Evolutionary conservation across 495 filamentous ascomycete species (phyloP), one percentile per base, ranked within the genome.

Genomic region (Xylona heveae): DNA sequence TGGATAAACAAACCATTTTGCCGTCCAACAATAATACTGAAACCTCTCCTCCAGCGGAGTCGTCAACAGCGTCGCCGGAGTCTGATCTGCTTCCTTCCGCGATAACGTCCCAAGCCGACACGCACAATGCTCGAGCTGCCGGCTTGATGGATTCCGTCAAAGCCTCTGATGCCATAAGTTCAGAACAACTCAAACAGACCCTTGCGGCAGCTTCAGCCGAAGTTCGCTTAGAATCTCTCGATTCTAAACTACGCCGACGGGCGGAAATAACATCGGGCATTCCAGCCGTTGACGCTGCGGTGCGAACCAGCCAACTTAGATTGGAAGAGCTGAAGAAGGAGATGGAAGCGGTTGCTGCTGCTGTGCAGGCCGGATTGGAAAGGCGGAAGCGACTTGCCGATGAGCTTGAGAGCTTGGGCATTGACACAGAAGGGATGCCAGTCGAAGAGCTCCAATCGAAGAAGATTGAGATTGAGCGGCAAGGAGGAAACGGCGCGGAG

Each of bases 191-290:
- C n/a, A n/a, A n/a, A n/a, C n/a, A n/a, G n/a, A n/a, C n/a, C n/a
- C n/a, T n/a, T n/a, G n/a, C n/a, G n/a, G n/a, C n/a, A n/a, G n/a
- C n/a, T n/a, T n/a, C n/a, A n/a, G n/a, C n/a, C n/a, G n/a, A n/a
- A n/a, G 36, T 33, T 24, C 35, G 46, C 10, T 19, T 53, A 21
- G 44, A 52, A 19, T 36, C 15, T 8, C 40, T 60, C 22, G 44
- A 37, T 4, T 36, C 28, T 9, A 55, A 55, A 34, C 35, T 52
- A 3, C 40, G 58, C 19, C 62, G 62, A 18, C 66, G 61, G 18
- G 49, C 55, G 32, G 62, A 67, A 13, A 68, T 76, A 21, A 55
- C 66, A 34, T 50, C 59, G 6, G 66, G 67, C 13, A 43, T 75
- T 15, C 68, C 71, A 24, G 47, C 49, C 8, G 45, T 74, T n/a